These are phyloP conservation scores for Solanum piurae DNA, from an alignment of 257 asterid genomes.

Conservation along the genomic window DNA sequence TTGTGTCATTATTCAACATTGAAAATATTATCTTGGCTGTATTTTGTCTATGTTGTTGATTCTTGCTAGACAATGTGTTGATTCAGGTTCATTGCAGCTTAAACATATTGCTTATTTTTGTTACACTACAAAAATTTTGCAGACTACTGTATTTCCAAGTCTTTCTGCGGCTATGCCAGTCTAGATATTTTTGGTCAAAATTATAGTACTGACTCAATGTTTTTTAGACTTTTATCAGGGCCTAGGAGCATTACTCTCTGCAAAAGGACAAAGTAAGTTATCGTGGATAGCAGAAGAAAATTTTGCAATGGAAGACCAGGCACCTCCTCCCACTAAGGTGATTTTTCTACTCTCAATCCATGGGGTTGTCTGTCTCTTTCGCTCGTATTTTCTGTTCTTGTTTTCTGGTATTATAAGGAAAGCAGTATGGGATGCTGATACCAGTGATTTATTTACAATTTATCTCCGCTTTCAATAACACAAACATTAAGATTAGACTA, in stretches of 20 bases:
- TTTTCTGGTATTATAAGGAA: background rate
- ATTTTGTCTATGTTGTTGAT: background rate
- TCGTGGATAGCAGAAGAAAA: constrained; percentile 59
- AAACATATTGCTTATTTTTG: background rate
- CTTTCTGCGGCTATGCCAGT: background rate
- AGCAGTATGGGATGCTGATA: background rate
- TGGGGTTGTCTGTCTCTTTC: background rate
- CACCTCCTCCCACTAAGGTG: constrained; percentile 53
- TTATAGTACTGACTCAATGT: constrained; percentile 9
- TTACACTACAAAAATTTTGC: background rate
- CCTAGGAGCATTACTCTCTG: constrained; percentile 53
- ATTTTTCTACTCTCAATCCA: constrained; percentile 4
- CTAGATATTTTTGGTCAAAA: background rate
- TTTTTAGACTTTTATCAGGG: constrained; percentile 53
- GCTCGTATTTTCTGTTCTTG: background rate
- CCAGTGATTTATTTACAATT: background rate
- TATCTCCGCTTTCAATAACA: background rate
- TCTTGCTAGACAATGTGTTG: background rate
- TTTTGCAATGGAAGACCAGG: constrained; percentile 55
- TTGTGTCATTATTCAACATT: background rate
- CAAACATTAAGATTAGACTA: background rate
- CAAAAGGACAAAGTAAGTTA: constrained; percentile 56
- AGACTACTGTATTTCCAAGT: background rate
- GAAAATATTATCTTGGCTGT: background rate
- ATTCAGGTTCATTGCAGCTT: background rate